Percentiles rank a stretch among this genome's conserved stretches.
Evolutionary conservation across 2,329 filamentous ascomycete species (phyloP).

Genomic region (Trichoderma semiorbis): DNA sequence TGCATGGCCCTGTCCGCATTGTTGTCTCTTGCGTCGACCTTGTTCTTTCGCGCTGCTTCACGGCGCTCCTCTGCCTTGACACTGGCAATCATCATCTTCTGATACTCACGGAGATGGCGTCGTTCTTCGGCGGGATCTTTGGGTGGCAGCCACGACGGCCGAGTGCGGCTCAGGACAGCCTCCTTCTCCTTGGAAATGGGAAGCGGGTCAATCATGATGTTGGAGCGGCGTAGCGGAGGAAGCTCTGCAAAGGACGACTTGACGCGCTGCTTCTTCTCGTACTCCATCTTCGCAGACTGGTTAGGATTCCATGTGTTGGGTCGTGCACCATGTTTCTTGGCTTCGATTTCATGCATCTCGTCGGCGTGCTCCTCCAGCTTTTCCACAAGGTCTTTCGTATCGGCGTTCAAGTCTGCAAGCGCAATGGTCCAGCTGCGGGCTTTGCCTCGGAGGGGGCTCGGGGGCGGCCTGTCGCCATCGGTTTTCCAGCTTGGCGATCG

Average conservation of each 20-base stretch:
- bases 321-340: slow-evolving; percentile 33
- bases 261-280: slow-evolving; percentile 50
- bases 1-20: slow-evolving; percentile 53
- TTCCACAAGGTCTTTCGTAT: slow-evolving; percentile 71
- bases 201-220: slow-evolving; percentile 80
- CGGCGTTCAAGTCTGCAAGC: slow-evolving; percentile 64
- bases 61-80: slow-evolving; percentile 57
- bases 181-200: slow-evolving; percentile 85
- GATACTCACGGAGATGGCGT: slow-evolving; percentile 80
- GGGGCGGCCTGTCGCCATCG: slow-evolving; percentile 33
- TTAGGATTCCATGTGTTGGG: slow-evolving; percentile 41
- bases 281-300: slow-evolving; percentile 29
- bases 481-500: slow-evolving; percentile 55
- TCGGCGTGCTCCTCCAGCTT: slow-evolving; percentile 77
- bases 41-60: slow-evolving; percentile 50
- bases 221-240: slow-evolving; percentile 66
- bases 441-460: slow-evolving; percentile 49
- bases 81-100: slow-evolving; percentile 72
- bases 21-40: slow-evolving; percentile 52
- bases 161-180: slow-evolving; percentile 73
- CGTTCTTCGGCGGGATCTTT: slow-evolving; percentile 90
- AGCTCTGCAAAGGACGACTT: slow-evolving; percentile 67
- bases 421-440: slow-evolving; percentile 74
- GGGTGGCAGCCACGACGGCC: slow-evolving; percentile 80
- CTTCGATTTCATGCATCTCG: slow-evolving; percentile 46